Conservation (phyloP, 108 stramenopile genomes). For the Skeletonema costatum region DNA sequence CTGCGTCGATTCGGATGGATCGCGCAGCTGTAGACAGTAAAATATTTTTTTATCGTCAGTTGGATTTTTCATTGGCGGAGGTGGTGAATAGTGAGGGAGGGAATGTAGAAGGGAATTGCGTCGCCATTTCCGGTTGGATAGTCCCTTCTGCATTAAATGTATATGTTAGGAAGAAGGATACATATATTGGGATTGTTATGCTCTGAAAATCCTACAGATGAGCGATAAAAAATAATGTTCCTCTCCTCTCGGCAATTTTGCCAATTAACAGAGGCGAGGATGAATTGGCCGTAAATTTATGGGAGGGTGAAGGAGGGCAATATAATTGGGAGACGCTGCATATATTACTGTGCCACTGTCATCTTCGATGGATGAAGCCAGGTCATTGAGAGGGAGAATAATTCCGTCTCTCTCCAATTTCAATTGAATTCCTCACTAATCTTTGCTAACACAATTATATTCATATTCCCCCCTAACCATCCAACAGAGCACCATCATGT, state of each 20-base stretch:
- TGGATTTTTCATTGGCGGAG: constrained; percentile 1
- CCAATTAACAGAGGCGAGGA: not conserved
- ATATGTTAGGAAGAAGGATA: no score
- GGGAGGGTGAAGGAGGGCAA: not conserved
- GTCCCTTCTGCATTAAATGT: no score
- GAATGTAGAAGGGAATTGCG: not conserved
- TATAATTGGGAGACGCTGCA: no score
- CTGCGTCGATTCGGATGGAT: not conserved
- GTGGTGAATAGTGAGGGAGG: not conserved
- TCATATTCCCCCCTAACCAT: not conserved
- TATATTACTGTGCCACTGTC: not conserved
- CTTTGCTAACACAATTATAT: not conserved
- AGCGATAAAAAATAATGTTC: not conserved
- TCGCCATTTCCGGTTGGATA: no score
- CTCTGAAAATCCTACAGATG: no score
- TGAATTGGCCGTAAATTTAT: not conserved
- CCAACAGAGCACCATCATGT: constrained; percentile 31
- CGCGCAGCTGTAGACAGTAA: not conserved
- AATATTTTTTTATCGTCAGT: constrained; percentile 7
- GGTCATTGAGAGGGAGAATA: not conserved
- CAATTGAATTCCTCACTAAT: not conserved
- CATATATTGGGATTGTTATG: no score
- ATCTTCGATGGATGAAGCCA: not conserved
- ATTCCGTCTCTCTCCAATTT: not conserved
- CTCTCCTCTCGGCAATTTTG: not conserved